Base-by-base conservation (phyloP, 768 basidiomycete genomes). In the Phanerodontia chrysosporium region DNA sequence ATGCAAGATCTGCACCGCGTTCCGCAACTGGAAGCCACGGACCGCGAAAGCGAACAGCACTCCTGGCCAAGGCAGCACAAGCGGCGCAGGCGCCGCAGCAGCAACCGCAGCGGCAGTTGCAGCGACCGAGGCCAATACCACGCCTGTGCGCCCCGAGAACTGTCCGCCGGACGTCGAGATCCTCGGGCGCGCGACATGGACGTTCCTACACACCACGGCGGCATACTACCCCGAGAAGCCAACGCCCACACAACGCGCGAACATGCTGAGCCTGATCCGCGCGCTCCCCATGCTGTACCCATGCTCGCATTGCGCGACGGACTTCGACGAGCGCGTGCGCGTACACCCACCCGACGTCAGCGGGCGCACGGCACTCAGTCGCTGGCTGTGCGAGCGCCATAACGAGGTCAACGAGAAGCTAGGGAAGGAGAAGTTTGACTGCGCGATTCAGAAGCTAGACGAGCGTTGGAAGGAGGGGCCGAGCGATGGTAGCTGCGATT, bases 381-480 rank as follows among this genome's bases (percentile, higher is more conserved):
- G 77, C 65, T 98, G 95, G 95, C 77, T 98, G 62, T 98, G 96
- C 68, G 82, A 89, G 73, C 77, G 90, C 66, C 96, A 98, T 70
- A 98, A 98, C 67, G 89, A 89, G 68, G 95, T 98, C 58, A 98
- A 96, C 67, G 78, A 79, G 69, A 83, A 85, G 72, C 75, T 98
- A 32, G 93, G 94, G 44, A 98, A 97, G 80, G 78, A 79, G 58
- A 70, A 45, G 55, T 98, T 98, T 73, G 85, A 93, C 70, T 98
- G 96, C 70, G 68, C 74, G 35, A 59, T 66, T 30, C 58, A 64
- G 32, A 92, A 83, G 69, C 83, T 89, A 48, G 88, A 90, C 64
- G 88, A 92, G 77, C 78, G 95, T 66, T 98, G 96, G 96, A 90
- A 81, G 76, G 92, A 95, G 71, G 96, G 95, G 0, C 90, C 92